Evolutionary conservation across 139 green algal genomes (phyloP), one percentile per base, ranked within the genome.

Genomic region (Chlorella sp.): DNA sequence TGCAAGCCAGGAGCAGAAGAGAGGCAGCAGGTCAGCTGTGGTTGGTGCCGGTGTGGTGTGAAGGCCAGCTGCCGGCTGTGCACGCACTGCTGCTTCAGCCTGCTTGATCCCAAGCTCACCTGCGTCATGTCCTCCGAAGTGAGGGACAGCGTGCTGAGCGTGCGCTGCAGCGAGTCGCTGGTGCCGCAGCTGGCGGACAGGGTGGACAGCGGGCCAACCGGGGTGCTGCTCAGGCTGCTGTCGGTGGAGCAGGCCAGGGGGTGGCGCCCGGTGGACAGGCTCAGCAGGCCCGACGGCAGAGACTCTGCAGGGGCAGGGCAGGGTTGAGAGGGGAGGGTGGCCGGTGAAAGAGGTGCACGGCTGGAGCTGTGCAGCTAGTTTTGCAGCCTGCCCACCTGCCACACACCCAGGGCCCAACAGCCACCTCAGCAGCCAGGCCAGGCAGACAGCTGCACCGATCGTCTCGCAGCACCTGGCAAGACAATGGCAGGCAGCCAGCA

Each of bases 161-260:
- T 71, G 67, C 80, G 80, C 30, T 79, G 20, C 39, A 78, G 65
- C 16, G 47, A 28, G 44, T 51, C 36, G 3, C 18, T 7, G 26
- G 62, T 28, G 21, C 51, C 51, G 51, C 51, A 60, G 51, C 11
- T 23, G 51, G 51, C 51, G 15, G 51, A 60, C 51, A 60, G 51
- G 12, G 51, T 55, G 36, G n/a, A 28, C 30, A 86, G 26, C 9
- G 69, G 47, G 32, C 16, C 65, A 5, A 80, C 69, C 0, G 81
- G 81, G 0, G 81, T 86, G 69, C 56, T 81, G 69, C 81, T 86
- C 32, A 86, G 51, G 81, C 81, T 86, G 56, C 36, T 74, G 55
- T 80, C 81, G 23, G 64, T 51, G 36, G n/a, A 38, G 69, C 38
- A 20, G 51, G 68, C 21, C 34, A 71, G 47, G 17, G 28, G 41